These are phyloP conservation scores for Aphanomyces cochlioides DNA, from an alignment of 352 stramenopile genomes.

Conservation along the genomic window DNA sequence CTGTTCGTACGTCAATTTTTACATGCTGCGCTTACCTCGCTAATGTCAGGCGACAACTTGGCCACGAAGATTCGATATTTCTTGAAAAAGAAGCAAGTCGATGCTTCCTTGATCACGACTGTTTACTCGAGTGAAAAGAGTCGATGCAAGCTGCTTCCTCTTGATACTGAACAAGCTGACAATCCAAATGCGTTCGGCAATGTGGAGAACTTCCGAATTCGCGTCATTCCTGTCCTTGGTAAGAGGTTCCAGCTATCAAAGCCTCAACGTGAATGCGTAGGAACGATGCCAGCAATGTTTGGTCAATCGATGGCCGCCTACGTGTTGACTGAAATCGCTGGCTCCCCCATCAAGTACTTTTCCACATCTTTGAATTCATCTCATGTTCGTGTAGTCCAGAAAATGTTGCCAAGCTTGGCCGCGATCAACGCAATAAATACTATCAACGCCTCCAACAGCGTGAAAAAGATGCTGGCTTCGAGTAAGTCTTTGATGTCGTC, in stretches of 20 bases:
- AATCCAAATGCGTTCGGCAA: slow-evolving; percentile 92
- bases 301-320: slow-evolving; percentile 95
- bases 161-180: slow-evolving; percentile 89
- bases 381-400: slow-evolving; percentile 37
- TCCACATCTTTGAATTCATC: not conserved
- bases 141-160: slow-evolving; percentile 92
- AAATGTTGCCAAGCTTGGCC: slow-evolving; percentile 59
- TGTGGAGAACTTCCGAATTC: slow-evolving; percentile 95
- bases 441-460: slow-evolving; percentile 80
- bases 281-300: slow-evolving; percentile 94
- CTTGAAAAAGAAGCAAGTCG: slow-evolving; percentile 80
- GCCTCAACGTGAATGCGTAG: slow-evolving; percentile 8
- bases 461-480: slow-evolving; percentile 58
- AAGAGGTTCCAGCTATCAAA: slow-evolving; percentile 41
- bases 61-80: slow-evolving; percentile 95
- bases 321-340: slow-evolving; percentile 91
- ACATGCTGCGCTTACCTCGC: slow-evolving; percentile 11
- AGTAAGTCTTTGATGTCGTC: slow-evolving; percentile 21
- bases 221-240: slow-evolving; percentile 94
- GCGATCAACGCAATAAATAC: slow-evolving; percentile 83
- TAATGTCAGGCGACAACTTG: slow-evolving; percentile 83
- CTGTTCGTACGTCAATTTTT: slow-evolving; percentile 56
- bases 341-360: slow-evolving; percentile 74
- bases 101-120: slow-evolving; percentile 66
- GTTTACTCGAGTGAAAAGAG: slow-evolving; percentile 96